Evolutionary conservation across 805 yeast species (phyloP), one percentile per base, ranked within the genome.

Genomic region (Candida vartiovaarae): DNA sequence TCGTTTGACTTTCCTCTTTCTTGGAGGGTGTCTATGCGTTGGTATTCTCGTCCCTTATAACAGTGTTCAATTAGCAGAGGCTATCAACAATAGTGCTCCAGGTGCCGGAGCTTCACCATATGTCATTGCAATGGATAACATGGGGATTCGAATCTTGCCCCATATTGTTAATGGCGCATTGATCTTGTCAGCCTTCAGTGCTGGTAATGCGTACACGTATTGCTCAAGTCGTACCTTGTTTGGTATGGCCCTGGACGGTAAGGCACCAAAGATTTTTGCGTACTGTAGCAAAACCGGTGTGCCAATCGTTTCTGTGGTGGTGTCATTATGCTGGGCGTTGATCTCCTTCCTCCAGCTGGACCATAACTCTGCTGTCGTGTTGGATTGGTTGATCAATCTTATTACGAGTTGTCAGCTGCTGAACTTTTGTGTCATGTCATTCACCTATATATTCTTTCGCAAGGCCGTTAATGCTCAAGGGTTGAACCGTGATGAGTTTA

Each of bases 341-440:
- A 60, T 84, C 26, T 76, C 89, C 15, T 72, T 84, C 43, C 60
- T 84, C 54, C 91, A 83, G 54, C 63, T 80, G 42, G 71, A 81
- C 32, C 67, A 71, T 38, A 64, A 71, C 27, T 71, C 89, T 32
- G 74, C 78, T n/a, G 68, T 71, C 3, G 91, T 84, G 4, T 69
- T 84, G 48, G 71, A 67, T 53, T 84, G 91, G 90, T 71, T 84
- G 37, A 75, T 82, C 42, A 82, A 82, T 53, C 65, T 84, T 43
- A 78, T 79, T 39, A 80, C 91, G 6, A 78, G 79, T 40, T 80
- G 83, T 32, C 85, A 80, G 60, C 68, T 80, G 57, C 70, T 72
- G 55, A 80, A 77, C 60, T 82, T 75, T 65, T 67, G 71, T 45
- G 67, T 72, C 52, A 76, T 84, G 55, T 69, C 80, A 53, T 63